Base-by-base conservation (phyloP, 2,329 filamentous ascomycete genomes). In the Colletotrichum plurivorum region DNA sequence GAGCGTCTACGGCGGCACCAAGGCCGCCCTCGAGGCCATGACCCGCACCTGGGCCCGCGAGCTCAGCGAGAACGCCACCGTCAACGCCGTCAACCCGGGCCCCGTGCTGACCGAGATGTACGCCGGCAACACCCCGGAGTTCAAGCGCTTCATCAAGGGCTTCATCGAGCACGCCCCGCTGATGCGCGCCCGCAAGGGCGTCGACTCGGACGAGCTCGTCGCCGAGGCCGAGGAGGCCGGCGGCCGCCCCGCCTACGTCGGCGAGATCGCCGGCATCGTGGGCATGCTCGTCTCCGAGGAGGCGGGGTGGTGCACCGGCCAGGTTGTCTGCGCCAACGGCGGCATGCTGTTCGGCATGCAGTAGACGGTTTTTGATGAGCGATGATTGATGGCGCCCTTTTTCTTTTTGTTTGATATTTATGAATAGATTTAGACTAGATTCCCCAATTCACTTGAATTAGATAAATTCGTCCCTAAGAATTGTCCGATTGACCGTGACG, bases 311-410 rank as follows among this genome's bases (percentile, higher is more conserved):
- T 91, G 89, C 75, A 96, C 93, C 0, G 93, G 93, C 1, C 92
- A 91, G 78, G 91, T 94, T 25, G 88, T 96, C 4, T 93, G 91
- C 81, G 92, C 93, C 8, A 95, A 95, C 76, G 93, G 93, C 1
- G 93, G 93, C 7, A 90, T 94, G 88, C 61, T 83, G 60, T 68
- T 76, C 16, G 71, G 71, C 18, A 78, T 80, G 78, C 79, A 77
- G 59, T 73, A 70, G 49, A 45, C 2, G 52, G 25, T 18, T 3
- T 18, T 27, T 22, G 15, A 36, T 25, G 13, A 31, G 6, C 31
- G 48, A 49, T 25, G 59, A 55, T 41, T 20, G 16, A 18, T 5
- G 16, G 18, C 15, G 20, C 41, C 22, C 3, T 39, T 20, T 39
- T 43, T 52, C 12, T 22, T 36, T 36, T 12, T 9, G 10, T 10